Conservation (phyloP, 352 stramenopile genomes). For the Thraustochytrium sp. region DNA sequence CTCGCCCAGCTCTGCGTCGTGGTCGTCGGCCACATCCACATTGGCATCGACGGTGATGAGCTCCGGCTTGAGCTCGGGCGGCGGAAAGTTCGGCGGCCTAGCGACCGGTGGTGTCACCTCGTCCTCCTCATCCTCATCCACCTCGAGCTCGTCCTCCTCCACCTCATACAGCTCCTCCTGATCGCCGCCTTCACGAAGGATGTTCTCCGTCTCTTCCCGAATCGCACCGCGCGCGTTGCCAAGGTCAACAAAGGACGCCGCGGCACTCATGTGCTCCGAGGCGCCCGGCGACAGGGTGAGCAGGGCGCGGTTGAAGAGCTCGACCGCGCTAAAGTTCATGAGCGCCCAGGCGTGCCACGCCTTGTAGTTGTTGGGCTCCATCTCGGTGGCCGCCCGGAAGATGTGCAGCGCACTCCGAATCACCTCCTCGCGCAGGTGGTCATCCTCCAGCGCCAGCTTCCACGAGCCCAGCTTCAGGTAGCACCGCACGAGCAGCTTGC, state of each 20-base stretch:
- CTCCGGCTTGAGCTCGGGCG: no score
- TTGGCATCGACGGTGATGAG: no score
- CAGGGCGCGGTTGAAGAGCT: constrained; percentile 54
- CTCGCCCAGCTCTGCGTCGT: no score
- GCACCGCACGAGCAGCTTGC: constrained; percentile 26
- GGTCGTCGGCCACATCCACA: no score
- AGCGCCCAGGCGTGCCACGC: constrained; percentile 94
- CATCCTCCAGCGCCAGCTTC: constrained; percentile 70
- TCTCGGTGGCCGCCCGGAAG: constrained; percentile 62
- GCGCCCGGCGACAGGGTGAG: constrained; percentile 18
- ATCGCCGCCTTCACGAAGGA: not conserved
- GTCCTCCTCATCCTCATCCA: not conserved
- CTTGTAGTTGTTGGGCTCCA: constrained; percentile 83
- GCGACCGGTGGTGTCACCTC: no score
- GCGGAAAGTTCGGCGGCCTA: no score
- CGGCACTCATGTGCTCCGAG: not conserved
- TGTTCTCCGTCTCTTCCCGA: constrained; percentile 3
- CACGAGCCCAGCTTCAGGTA: constrained; percentile 52
- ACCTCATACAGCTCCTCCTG: not conserved
- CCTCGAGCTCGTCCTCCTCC: not conserved
- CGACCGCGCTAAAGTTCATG: constrained; percentile 91
- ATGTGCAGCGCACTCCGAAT: constrained; percentile 65
- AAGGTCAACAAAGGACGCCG: not conserved
- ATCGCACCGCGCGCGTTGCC: not conserved
- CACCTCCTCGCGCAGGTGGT: constrained; percentile 67